These are phyloP conservation scores for Puccinia hordei DNA, from an alignment of 1,284 basidiomycete genomes.

Conservation along the genomic window DNA sequence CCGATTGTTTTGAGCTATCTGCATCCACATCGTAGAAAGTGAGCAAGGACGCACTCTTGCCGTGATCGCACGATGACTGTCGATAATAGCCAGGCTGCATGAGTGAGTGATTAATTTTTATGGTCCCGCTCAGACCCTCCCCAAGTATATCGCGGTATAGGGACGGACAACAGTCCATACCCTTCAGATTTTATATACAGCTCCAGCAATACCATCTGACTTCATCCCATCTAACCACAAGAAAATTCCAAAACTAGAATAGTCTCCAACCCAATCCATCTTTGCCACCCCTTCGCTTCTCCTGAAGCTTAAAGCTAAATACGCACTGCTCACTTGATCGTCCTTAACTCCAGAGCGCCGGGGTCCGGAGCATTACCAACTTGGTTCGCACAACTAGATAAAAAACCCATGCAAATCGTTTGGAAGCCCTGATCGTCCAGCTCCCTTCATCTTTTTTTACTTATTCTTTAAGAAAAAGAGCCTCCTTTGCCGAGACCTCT, in stretches of 20 bases:
- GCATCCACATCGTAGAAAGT: conserved; percentile 11
- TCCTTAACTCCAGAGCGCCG: not conserved
- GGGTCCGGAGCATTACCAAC: not conserved
- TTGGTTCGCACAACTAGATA: not conserved
- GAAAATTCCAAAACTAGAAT: not conserved
- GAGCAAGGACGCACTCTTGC: not conserved
- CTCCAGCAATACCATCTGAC: not conserved
- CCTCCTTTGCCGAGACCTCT: not conserved
- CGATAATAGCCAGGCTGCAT: not conserved
- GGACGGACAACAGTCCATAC: too few species aligned
- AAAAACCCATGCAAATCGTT: not conserved
- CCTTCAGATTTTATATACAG: conserved; percentile 12
- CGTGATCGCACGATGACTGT: not conserved
- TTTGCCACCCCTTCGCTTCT: not conserved
- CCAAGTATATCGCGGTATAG: not conserved
- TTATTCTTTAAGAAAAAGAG: not conserved
- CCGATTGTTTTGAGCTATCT: not conserved
- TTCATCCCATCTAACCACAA: not conserved
- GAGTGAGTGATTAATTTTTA: not conserved
- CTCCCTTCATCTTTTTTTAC: not conserved
- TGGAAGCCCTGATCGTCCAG: not conserved
- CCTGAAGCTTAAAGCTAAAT: not conserved
- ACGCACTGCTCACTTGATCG: not conserved
- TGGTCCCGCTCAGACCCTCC: conserved; percentile 2
- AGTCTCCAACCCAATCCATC: conserved; percentile 14